Evolutionary conservation across 164 flowering plant species (phyloP).

Genomic region (Cinnamomum micranthum): DNA sequence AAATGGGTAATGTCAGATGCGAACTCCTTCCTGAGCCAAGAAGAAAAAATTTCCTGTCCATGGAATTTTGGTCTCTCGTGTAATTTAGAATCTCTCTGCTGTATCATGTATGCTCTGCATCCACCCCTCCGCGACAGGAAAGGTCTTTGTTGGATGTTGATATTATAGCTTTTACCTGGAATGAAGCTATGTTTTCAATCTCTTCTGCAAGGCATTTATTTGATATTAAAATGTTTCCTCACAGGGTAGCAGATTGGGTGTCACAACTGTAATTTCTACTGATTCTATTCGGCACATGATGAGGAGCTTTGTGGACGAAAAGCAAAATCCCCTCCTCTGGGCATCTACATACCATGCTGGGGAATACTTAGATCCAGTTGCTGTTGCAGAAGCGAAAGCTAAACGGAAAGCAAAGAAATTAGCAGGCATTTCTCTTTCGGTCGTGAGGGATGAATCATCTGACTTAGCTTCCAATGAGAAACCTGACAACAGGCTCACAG

Average conservation of each 20-base stretch:
- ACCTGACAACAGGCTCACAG: constrained; percentile 28
- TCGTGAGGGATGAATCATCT: constrained; percentile 34
- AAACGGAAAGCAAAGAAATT: constrained; percentile 67
- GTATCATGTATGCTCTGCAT: too few species aligned
- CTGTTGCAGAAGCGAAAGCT: constrained; percentile 84
- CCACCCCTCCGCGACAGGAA: too few species aligned
- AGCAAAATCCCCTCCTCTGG: constrained; percentile 84
- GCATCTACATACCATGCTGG: constrained; percentile 96
- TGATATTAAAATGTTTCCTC: constrained; percentile 8
- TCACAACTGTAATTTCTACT: constrained; percentile 83
- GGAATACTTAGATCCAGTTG: constrained; percentile 70
- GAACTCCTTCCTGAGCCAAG: too few species aligned
- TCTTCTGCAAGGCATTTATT: not conserved
- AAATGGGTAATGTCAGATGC: too few species aligned
- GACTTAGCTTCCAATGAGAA: constrained; percentile 30
- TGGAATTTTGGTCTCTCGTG: too few species aligned
- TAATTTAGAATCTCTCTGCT: too few species aligned
- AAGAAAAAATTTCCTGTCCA: too few species aligned
- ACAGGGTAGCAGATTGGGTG: constrained; percentile 85
- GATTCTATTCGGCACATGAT: constrained; percentile 95
- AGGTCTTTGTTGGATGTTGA: too few species aligned
- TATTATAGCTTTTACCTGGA: too few species aligned
- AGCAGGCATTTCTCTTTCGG: constrained; percentile 36
- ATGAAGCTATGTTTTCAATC: not conserved
- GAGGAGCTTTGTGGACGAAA: constrained; percentile 88